These are phyloP conservation scores for Allium cepa DNA, from an alignment of 106 monocot species.

Conservation along the genomic window DNA sequence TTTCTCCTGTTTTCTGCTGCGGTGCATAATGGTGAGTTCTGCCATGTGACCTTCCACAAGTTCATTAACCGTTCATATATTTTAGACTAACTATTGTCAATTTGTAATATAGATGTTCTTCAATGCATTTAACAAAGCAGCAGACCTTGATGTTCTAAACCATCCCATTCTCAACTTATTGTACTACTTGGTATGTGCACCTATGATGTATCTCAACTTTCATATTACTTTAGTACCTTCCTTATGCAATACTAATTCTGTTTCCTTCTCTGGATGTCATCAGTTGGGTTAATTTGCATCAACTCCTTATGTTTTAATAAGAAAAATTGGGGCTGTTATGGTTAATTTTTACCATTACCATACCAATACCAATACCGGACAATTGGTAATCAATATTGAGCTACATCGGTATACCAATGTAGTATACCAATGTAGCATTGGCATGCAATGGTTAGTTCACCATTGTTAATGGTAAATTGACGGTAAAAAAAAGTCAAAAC, in stretches of 20 bases:
- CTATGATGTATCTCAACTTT: no score
- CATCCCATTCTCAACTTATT: constrained; percentile 87
- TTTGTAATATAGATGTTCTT: constrained; percentile 57
- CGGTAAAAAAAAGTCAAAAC: no score
- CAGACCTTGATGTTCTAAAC: constrained; percentile 69
- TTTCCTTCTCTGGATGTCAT: not conserved
- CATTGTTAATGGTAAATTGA: no score
- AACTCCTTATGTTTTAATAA: not conserved
- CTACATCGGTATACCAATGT: no score
- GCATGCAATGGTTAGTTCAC: no score
- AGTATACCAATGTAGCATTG: no score
- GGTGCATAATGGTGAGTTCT: constrained; percentile 71
- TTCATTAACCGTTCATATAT: not conserved
- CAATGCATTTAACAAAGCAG: constrained; percentile 73
- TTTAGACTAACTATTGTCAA: not conserved
- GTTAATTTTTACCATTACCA: no score
- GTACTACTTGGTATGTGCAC: constrained; percentile 58
- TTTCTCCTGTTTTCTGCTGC: constrained; percentile 75
- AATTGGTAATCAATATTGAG: no score
- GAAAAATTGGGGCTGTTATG: not conserved
- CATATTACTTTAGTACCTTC: not conserved
- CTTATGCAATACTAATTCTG: not conserved
- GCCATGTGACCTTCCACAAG: not conserved
- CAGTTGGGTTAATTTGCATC: not conserved
- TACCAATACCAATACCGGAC: no score